Evolutionary conservation across 495 filamentous ascomycete genomes (phyloP).

Genomic region (Hyaloscypha hepaticicola): DNA sequence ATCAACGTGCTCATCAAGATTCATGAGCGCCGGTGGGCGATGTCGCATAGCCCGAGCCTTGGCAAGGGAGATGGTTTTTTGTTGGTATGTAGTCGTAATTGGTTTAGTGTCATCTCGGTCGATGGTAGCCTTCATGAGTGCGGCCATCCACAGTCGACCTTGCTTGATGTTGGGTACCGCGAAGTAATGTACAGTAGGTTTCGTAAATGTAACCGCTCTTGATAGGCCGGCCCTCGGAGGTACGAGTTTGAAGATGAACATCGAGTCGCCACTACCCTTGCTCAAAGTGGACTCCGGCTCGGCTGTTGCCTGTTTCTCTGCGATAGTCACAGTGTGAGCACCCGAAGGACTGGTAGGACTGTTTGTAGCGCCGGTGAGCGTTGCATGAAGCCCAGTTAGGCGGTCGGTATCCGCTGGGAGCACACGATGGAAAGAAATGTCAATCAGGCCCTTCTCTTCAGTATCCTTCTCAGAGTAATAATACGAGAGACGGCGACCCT

Average conservation of each 20-base stretch:
- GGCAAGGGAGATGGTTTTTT: conserved; percentile 54
- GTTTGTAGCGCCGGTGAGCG: conserved; percentile 80
- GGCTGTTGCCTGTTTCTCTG: conserved; percentile 44
- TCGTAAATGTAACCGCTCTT: conserved; percentile 93
- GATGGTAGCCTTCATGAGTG: conserved; percentile 98
- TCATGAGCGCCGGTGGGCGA: conserved; percentile 83
- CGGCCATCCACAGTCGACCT: conserved; percentile 96
- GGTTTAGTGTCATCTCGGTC: conserved; percentile 80
- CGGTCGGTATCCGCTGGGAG: conserved; percentile 92
- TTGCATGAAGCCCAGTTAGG: conserved; percentile 85
- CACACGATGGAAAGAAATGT: conserved; percentile 95
- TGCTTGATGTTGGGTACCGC: conserved; percentile 87
- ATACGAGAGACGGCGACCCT: conserved; percentile 88
- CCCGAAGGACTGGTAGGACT: conserved; percentile 71
- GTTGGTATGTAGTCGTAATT: conserved; percentile 88
- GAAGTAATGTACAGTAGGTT: conserved; percentile 95
- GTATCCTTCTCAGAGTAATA: conserved; percentile 93
- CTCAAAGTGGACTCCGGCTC: conserved; percentile 36
- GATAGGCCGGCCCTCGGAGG: conserved; percentile 86
- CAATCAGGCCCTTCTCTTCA: conserved; percentile 92
- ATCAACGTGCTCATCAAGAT: conserved; percentile 55
- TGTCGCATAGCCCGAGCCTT: conserved; percentile 32
- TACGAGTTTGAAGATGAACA: conserved; percentile 98
- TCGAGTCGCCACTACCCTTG: conserved; percentile 47
- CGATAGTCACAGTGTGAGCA: conserved; percentile 55